phyloP scores from a whole-genome alignment of 2,329 filamentous ascomycete species.

The Xylaria sp. region DNA sequence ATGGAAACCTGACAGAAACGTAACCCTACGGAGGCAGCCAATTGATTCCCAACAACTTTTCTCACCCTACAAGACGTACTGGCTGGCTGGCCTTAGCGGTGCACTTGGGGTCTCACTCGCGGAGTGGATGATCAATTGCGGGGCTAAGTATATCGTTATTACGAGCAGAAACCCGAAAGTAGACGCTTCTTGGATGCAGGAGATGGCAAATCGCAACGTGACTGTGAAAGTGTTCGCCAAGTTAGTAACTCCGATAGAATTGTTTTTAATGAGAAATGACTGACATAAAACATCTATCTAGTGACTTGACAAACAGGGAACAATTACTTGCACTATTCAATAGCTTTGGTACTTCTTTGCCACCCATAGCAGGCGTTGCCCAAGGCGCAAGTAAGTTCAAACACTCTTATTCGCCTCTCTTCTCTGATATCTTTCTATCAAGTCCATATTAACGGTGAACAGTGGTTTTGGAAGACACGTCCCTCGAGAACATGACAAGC shows the following conservation, averaged over 20 bases:
- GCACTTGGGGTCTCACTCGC: conserved; percentile 16
- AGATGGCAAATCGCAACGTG: neutral
- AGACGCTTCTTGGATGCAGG: conserved; percentile 1
- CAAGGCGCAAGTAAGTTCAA: neutral
- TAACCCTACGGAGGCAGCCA: neutral
- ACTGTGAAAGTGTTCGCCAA: neutral
- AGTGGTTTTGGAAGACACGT: neutral
- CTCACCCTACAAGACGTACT: conserved; percentile 13
- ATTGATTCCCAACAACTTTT: neutral
- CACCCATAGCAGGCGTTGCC: neutral
- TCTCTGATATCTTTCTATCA: too few species aligned
- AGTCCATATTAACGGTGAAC: neutral
- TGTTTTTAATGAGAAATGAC: too few species aligned
- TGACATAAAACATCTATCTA: too few species aligned
- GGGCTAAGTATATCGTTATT: conserved; percentile 18
- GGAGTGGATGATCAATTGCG: conserved; percentile 22
- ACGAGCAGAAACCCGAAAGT: conserved; percentile 11
- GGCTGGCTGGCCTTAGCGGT: conserved; percentile 16
- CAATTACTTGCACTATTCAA: too few species aligned
- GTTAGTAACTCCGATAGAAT: neutral
- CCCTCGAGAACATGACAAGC: neutral
- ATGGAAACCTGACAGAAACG: too few species aligned
- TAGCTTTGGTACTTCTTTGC: neutral
- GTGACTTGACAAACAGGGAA: too few species aligned
- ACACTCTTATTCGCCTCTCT: too few species aligned